These are phyloP conservation scores for Kodamaea alishanica DNA, from an alignment of 1,139 yeast genomes.

Conservation along the genomic window DNA sequence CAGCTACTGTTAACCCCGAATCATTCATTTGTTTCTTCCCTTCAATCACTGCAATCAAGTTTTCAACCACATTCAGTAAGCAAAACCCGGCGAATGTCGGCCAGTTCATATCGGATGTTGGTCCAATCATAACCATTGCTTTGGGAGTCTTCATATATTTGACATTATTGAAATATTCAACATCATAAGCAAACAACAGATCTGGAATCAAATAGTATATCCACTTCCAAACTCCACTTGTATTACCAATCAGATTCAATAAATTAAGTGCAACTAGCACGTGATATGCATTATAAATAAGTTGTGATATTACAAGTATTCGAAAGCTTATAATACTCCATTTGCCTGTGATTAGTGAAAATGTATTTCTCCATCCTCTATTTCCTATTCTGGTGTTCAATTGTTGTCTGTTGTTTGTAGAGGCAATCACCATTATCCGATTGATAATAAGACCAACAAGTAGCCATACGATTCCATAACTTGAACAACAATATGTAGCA, in stretches of 20 bases:
- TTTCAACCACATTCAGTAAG: conserved; percentile 64
- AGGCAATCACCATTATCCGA: conserved; percentile 64
- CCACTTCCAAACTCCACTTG: conserved; percentile 3
- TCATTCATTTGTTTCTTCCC: conserved; percentile 61
- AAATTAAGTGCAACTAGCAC: conserved; percentile 38
- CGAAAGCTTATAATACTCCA: conserved; percentile 31
- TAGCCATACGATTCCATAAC: conserved; percentile 46
- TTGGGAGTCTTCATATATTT: conserved; percentile 34
- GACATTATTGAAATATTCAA: conserved; percentile 20
- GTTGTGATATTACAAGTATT: conserved; percentile 27
- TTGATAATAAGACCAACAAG: conserved; percentile 63
- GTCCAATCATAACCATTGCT: conserved; percentile 41
- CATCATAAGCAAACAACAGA: conserved; percentile 33
- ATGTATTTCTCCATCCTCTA: too few relatives aligned
- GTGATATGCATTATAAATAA: conserved; percentile 31
- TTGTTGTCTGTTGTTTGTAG: conserved; percentile 43
- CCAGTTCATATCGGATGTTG: conserved; percentile 58
- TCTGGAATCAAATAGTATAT: conserved; percentile 16
- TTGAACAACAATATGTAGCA: conserved; percentile 32
- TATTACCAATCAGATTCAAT: conserved; percentile 17
- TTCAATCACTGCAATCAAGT: conserved; percentile 58
- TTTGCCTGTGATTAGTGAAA: background rate
- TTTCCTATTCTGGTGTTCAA: conserved; percentile 3
- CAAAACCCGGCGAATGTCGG: conserved; percentile 61
- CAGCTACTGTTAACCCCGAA: conserved; percentile 69